A percentile compares a stretch with the other conserved stretches of the same genome.
phyloP scores from a whole-genome alignment of 2,329 filamentous ascomycete genomes.

The Alternaria postmessia region DNA sequence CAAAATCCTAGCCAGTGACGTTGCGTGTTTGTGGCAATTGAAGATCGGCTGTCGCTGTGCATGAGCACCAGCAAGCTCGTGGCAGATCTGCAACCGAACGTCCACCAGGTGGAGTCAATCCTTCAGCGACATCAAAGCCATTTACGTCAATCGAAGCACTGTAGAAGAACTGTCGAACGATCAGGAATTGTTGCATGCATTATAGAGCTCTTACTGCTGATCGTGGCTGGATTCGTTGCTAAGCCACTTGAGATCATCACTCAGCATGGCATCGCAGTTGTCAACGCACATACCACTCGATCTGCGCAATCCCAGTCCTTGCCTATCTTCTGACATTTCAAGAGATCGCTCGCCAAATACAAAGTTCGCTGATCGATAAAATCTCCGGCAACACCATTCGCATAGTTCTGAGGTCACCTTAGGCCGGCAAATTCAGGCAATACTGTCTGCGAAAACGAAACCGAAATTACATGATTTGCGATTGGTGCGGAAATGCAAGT shows the following conservation, averaged over 20 bases:
- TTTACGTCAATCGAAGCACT: conserved; percentile 36
- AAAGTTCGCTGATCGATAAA: conserved; percentile 4
- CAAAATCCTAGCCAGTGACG: conserved; percentile 21
- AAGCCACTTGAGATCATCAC: conserved; percentile 5
- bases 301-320: conserved; percentile 2
- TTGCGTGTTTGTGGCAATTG: conserved; percentile 24
- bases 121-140: conserved; percentile 15
- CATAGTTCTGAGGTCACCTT: neutral
- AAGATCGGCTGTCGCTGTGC: conserved; percentile 20
- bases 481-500: neutral
- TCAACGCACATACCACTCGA: conserved; percentile 4
- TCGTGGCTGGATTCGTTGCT: conserved; percentile 8
- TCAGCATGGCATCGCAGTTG: neutral
- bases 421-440: neutral
- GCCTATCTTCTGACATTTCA: conserved; percentile 1
- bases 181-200: conserved; percentile 5
- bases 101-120: conserved; percentile 7
- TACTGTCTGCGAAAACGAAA: neutral
- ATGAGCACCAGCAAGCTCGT: conserved; percentile 25
- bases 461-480: neutral
- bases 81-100: conserved; percentile 25
- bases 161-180: conserved; percentile 19
- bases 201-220: conserved; percentile 1
- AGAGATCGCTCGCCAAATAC: neutral
- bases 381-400: neutral